Percentiles rank a stretch among this genome's conserved stretches.
Evolutionary conservation across 352 stramenopile genomes (phyloP).

Genomic region (Bremia lactucae): DNA sequence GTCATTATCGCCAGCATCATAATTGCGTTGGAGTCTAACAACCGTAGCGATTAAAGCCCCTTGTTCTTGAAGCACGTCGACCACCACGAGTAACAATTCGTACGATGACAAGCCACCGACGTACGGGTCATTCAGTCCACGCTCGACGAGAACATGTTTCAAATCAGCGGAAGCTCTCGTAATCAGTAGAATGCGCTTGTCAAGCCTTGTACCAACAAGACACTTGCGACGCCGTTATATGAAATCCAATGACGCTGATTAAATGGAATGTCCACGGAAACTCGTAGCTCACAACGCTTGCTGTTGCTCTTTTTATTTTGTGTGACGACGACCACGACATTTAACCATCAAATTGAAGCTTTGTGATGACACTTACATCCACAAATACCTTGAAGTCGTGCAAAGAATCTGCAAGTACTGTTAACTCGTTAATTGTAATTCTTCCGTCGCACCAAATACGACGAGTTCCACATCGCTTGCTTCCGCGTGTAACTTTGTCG

Average conservation of each 20-base stretch:
- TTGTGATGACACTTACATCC: constrained; percentile 56
- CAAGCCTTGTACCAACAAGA: constrained; percentile 54
- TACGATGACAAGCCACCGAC: constrained; percentile 86
- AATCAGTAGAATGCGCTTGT: constrained; percentile 64
- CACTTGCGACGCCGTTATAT: constrained; percentile 71
- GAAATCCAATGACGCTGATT: constrained; percentile 41
- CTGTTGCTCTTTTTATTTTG: constrained; percentile 3
- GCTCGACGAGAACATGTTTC: constrained; percentile 85
- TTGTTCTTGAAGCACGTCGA: constrained; percentile 57
- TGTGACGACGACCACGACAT: constrained; percentile 48
- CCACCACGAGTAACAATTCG: constrained; percentile 71
- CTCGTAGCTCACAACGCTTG: constrained; percentile 12
- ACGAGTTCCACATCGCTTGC: constrained; percentile 75
- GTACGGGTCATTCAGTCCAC: constrained; percentile 84
- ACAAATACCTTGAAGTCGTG: constrained; percentile 20
- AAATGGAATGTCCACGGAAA: constrained; percentile 81
- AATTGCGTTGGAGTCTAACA: constrained; percentile 5
- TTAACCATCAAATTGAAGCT: constrained; percentile 64
- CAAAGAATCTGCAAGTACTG: constrained; percentile 32
- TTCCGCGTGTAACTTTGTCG: constrained; percentile 46
- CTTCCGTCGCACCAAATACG: constrained; percentile 53
- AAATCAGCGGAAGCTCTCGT: constrained; percentile 79
- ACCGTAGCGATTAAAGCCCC: constrained; percentile 25
- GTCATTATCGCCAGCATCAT: constrained; percentile 5
- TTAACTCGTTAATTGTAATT: constrained; percentile 34